These are phyloP conservation scores for Sclerotiophoma versabilis DNA, from an alignment of 2,329 filamentous ascomycete genomes.

Conservation along the genomic window DNA sequence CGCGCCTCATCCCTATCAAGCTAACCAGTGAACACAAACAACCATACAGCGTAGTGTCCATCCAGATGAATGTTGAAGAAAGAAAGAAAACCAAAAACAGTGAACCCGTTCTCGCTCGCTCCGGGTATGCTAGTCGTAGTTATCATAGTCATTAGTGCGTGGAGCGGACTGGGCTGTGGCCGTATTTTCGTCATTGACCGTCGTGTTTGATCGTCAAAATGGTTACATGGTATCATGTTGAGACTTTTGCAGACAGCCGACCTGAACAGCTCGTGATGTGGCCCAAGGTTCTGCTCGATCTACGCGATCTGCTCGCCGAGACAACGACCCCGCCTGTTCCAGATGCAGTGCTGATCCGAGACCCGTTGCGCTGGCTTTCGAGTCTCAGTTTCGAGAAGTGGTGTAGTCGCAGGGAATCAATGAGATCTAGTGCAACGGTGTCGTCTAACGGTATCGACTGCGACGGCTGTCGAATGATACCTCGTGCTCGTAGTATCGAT, in stretches of 20 bases:
- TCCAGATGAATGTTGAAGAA: slow-evolving; percentile 16
- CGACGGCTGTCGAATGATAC: slow-evolving; percentile 65
- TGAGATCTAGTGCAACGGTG: slow-evolving; percentile 1
- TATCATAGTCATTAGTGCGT: slow-evolving; percentile 45
- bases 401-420: slow-evolving; percentile 1
- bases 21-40: neutral
- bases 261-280: neutral
- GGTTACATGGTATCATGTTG: slow-evolving; percentile 40
- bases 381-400: slow-evolving; percentile 7
- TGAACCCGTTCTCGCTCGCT: slow-evolving; percentile 31
- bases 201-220: slow-evolving; percentile 31
- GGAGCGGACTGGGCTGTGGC: slow-evolving; percentile 26
- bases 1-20: neutral
- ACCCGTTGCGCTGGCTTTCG: slow-evolving; percentile 10
- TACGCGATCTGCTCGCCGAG: slow-evolving; percentile 20
- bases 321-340: slow-evolving; percentile 20
- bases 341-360: slow-evolving; percentile 17
- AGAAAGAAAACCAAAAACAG: slow-evolving; percentile 21
- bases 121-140: slow-evolving; percentile 47
- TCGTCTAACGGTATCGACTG: slow-evolving; percentile 47
- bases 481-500: slow-evolving; percentile 72
- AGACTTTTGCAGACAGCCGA: slow-evolving; percentile 30
- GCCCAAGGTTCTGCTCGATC: neutral
- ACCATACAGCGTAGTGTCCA: neutral
- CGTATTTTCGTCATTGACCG: slow-evolving; percentile 28